Conservation (phyloP, 2,329 filamentous ascomycete species). For the Pseudopithomyces chartarum region DNA sequence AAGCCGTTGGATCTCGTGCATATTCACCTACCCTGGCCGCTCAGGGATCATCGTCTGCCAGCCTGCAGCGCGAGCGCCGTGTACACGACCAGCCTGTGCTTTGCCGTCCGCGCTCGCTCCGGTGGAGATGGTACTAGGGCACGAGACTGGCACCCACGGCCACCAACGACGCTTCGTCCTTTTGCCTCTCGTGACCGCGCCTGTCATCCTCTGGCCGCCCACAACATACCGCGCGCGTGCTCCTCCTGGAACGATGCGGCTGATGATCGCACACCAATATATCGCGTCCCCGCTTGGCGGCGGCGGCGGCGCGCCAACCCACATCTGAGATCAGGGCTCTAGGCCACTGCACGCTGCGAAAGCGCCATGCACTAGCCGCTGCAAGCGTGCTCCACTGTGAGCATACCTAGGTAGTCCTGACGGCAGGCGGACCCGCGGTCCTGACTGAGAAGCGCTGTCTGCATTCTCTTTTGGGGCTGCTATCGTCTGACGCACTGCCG, state of each 20-base stretch:
- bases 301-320: constrained; percentile 37
- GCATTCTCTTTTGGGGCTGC: constrained; percentile 23
- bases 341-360: constrained; percentile 41
- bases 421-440: constrained; percentile 34
- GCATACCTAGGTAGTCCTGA: constrained; percentile 15
- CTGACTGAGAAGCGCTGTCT: constrained; percentile 39
- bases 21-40: constrained; percentile 39
- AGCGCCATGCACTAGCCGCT: constrained; percentile 43
- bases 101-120: constrained; percentile 7
- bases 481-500: constrained; percentile 19
- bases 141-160: constrained; percentile 8
- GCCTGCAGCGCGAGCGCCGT: constrained; percentile 20
- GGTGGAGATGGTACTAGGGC: constrained; percentile 7
- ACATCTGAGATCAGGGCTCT: constrained; percentile 45
- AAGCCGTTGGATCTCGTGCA: constrained; percentile 46
- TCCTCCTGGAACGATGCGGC: constrained; percentile 37
- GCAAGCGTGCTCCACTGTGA: constrained; percentile 35
- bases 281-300: constrained; percentile 38
- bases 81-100: constrained; percentile 17
- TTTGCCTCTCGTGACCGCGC: background rate
- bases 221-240: constrained; percentile 21
- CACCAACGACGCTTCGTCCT: background rate
- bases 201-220: constrained; percentile 2
- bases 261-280: constrained; percentile 47
- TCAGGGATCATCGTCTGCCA: constrained; percentile 44